Percentiles rank a stretch among this genome's conserved stretches.
Evolutionary conservation across 2,329 filamentous ascomycete genomes (phyloP).

Genomic region (Aspergillus novofumigatus): DNA sequence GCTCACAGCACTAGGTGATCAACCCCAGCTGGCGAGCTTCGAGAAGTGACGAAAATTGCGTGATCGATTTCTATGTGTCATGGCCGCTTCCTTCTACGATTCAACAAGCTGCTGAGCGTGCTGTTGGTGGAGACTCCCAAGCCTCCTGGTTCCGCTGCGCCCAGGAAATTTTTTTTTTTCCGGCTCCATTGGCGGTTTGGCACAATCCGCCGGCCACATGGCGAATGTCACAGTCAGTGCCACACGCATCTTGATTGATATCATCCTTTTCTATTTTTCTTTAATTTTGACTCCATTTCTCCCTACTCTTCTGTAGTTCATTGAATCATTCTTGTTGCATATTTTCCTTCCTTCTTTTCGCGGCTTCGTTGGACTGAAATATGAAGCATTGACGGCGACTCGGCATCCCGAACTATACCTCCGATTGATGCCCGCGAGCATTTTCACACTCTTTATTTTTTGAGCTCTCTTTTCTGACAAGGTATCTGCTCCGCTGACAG

Average conservation of each 20-base stretch:
- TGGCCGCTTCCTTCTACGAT: neutral
- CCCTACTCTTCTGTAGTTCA: neutral
- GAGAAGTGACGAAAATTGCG: constrained; percentile 18
- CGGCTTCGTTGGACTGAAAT: neutral
- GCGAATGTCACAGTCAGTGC: neutral
- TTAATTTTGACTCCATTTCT: neutral
- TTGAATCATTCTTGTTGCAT: neutral
- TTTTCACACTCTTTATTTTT: neutral
- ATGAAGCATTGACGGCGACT: neutral
- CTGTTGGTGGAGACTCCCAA: neutral
- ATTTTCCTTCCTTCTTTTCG: neutral
- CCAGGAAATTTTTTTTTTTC: neutral
- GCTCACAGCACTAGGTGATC: neutral
- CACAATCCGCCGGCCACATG: neutral
- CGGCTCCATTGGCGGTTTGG: neutral
- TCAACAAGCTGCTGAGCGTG: neutral
- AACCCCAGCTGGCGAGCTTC: neutral
- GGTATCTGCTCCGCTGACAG: constrained; percentile 10
- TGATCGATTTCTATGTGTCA: constrained; percentile 28
- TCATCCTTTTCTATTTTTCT: neutral
- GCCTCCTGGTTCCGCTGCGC: neutral
- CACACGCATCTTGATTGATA: neutral
- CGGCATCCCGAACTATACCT: neutral
- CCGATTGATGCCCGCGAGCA: neutral
- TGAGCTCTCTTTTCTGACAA: neutral